Base-by-base conservation (phyloP, 495 filamentous ascomycete species). In the Rhypophila decipiens region DNA sequence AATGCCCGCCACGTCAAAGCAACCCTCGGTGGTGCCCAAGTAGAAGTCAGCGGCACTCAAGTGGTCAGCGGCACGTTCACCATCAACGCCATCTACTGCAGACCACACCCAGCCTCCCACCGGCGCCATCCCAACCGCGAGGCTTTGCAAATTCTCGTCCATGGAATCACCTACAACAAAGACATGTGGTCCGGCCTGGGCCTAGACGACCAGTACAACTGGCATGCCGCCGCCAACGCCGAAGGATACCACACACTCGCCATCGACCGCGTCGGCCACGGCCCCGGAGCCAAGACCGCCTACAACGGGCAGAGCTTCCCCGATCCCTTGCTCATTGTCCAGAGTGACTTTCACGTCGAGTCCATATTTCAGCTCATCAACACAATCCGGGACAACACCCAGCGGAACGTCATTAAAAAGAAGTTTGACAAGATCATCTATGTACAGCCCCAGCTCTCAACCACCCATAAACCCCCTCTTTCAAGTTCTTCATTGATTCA, bases 81-180 rank as follows among this genome's bases (percentile, higher is more conserved):
- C 33, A 42, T 56, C 31, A 42, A 44, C 8, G 53, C 36, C 24
- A 36, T 50, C 24, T 53, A 52, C 31, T 56, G 53, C 50, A 19
- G 21, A 11, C 53, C 53, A 8, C 8, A 8, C 9, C 13, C 13
- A 19, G 36, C 36, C 36, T 8, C 29, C 20, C 8, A 5, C 2
- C 35, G 24, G 10, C 44, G 27, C 12, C 19, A 5, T 5, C 33
- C 20, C 24, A 10, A 17, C 2, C 5, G 8, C 12, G 39, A 11
- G 13, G 40, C 35, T 2, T 44, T 62, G 1, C 50, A 62, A 23
- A 47, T 62, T 13, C 47, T 62, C 2, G 53, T 62, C 5, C 56
- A 62, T 22, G 59, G 59, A 10, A 35, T 48, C 42, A 52, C 53
- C 17, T 57, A 61, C 44, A 53, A 55, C 48, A 53, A 57, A 27